Base-by-base conservation (phyloP, 148 eudicot species). In the Nyssa sinensis region DNA sequence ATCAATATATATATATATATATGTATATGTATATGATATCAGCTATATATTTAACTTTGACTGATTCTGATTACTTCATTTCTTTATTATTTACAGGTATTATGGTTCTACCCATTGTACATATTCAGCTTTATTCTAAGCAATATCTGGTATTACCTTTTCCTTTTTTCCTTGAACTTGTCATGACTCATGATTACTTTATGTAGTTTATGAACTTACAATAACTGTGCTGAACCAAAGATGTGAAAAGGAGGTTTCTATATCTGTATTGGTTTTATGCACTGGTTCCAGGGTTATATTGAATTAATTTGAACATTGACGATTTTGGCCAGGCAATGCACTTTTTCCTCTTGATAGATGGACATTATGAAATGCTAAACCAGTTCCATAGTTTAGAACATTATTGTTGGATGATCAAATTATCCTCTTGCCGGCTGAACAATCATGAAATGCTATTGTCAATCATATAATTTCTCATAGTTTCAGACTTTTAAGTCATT, bases 21-120 rank as follows among this genome's bases (percentile, higher is more conserved):
- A n/a, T n/a, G n/a, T n/a, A n/a, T 77, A 13, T 63, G 16, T 79
- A 59, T 53, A 5, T 34, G 8, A 7, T 64, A 3, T 14, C 30
- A 12, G 70, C 4, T 55, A 34, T 19, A 3, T 17, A n/a, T 19
- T 59, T 35, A 47, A 68, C 60, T 28, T 55, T 72, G 13, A 66
- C 30, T 51, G 59, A 19, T 73, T 63, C 39, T 65, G 31, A 68
- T 73, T 63, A 13, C 39, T 21, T 67, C 63, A 23, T 75, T 32
- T 72, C 16, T 25, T 74, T 73, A 59, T 70, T 80, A 25, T 39
- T 49, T 78, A 72, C 97, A 95, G 99, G 83, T 89, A 31, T 83
- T 84, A 51, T 95, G 99, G 99, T 95, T 95, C 85, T 89, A 88
- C 78, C 99, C 99, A 10, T 74, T 95, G 87, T 92, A 91, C 73